Evolutionary conservation across 495 filamentous ascomycete species (phyloP).

Genomic region (Apodospora peruviana): DNA sequence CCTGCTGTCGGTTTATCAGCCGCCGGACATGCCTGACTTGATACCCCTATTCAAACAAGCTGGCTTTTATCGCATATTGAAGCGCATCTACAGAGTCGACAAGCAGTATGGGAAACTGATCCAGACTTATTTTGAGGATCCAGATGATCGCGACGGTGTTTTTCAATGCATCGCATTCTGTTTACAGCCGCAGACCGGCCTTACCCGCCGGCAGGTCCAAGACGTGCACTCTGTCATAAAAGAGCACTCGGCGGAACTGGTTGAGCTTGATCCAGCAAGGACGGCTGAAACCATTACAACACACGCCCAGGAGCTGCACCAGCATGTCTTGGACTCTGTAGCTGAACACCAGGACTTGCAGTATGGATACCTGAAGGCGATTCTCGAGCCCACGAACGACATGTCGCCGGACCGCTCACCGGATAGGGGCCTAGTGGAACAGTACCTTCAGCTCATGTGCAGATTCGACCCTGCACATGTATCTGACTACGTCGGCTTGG

Average conservation of each 20-base stretch:
- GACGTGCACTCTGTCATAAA: constrained; percentile 71
- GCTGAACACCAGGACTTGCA: constrained; percentile 58
- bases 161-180: constrained; percentile 81
- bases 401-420: constrained; percentile 27
- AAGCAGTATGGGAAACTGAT: constrained; percentile 75
- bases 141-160: constrained; percentile 61
- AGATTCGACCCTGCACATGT: constrained; percentile 75
- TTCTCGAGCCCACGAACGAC: constrained; percentile 64
- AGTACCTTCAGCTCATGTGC: constrained; percentile 88
- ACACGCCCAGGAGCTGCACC: constrained; percentile 66
- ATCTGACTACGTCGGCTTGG: constrained; percentile 71
- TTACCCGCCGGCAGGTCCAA: constrained; percentile 67
- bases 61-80: constrained; percentile 87
- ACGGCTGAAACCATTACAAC: constrained; percentile 65
- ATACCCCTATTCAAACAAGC: constrained; percentile 75
- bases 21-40: constrained; percentile 69
- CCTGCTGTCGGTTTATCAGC: constrained; percentile 86
- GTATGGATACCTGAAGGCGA: constrained; percentile 69
- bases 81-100: constrained; percentile 77
- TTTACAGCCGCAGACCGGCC: constrained; percentile 61
- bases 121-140: constrained; percentile 80
- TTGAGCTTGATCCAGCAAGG: constrained; percentile 59
- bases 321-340: constrained; percentile 59
- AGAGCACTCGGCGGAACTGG: constrained; percentile 60
- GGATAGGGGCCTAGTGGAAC: constrained; percentile 61